Conservation (phyloP, 164 flowering plant genomes). For the Vitis rotundifolia region DNA sequence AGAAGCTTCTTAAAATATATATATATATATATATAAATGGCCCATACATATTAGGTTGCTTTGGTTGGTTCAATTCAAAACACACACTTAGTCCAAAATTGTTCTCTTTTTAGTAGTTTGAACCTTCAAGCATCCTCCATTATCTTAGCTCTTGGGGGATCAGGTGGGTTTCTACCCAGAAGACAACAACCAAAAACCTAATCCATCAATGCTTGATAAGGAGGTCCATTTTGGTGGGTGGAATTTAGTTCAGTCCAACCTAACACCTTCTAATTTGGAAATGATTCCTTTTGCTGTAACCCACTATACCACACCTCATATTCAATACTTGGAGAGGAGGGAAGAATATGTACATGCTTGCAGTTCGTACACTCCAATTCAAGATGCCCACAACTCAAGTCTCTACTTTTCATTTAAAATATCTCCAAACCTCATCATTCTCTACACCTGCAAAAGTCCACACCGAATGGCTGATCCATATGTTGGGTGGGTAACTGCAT, state of each 20-base stretch:
- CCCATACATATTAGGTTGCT: too few relatives aligned
- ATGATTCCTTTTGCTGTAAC: not conserved
- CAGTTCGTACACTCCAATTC: too few relatives aligned
- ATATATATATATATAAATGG: too few relatives aligned
- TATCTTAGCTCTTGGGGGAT: slow-evolving; percentile 3
- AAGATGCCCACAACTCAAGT: not conserved
- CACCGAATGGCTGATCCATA: too few relatives aligned
- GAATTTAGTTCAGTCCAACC: not conserved
- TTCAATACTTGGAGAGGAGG: not conserved
- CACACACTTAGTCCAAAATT: not conserved
- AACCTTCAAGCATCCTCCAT: not conserved
- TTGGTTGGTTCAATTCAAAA: too few relatives aligned
- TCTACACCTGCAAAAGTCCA: too few relatives aligned
- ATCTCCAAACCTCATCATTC: not conserved
- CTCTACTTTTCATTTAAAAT: not conserved
- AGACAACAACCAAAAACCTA: slow-evolving; percentile 13
- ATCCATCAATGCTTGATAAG: slow-evolving; percentile 4
- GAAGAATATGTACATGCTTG: too few relatives aligned
- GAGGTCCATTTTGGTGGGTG: slow-evolving; percentile 4
- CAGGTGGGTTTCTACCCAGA: slow-evolving; percentile 3
- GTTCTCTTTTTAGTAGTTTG: not conserved
- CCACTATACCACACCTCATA: not conserved
- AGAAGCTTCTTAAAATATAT: too few relatives aligned
- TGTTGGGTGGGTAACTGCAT: too few relatives aligned
- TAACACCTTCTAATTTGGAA: slow-evolving; percentile 4